Percentiles rank a stretch among this genome's conserved stretches.
Conservation (phyloP, 257 asterid genomes). For the Solanum clarkiae region DNA sequence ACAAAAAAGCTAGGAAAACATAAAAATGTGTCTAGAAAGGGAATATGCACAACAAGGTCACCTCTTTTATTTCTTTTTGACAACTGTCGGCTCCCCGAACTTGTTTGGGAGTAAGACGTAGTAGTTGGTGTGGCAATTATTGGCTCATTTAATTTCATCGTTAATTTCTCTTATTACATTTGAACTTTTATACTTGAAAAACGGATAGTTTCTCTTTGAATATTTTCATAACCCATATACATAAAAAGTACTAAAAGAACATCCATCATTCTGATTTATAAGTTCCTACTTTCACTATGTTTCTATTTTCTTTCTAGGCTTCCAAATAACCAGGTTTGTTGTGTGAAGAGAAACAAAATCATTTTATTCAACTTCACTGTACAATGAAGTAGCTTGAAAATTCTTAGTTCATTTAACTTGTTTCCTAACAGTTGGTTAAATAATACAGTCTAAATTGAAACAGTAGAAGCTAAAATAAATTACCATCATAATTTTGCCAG, state of each 20-base stretch:
- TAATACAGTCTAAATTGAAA: background rate
- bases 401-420: background rate
- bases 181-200: background rate
- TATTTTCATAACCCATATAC: background rate
- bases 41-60: background rate
- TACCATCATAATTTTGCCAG: background rate
- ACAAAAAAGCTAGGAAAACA: background rate
- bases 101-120: background rate
- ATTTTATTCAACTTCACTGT: background rate
- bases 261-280: background rate
- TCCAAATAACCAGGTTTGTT: background rate
- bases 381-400: background rate
- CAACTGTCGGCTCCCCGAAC: background rate
- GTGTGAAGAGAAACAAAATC: background rate
- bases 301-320: background rate
- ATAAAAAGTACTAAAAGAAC: background rate
- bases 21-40: background rate
- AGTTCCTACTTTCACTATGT: background rate
- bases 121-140: background rate
- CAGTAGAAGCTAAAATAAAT: background rate
- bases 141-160: background rate
- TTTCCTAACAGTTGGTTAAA: background rate
- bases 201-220: background rate
- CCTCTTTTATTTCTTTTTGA: background rate
- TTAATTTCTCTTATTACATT: background rate